Percentiles rank a stretch among this genome's conserved stretches.
phyloP scores from a whole-genome alignment of 2,329 filamentous ascomycete species.

The Rhinocladiella mackenziei region DNA sequence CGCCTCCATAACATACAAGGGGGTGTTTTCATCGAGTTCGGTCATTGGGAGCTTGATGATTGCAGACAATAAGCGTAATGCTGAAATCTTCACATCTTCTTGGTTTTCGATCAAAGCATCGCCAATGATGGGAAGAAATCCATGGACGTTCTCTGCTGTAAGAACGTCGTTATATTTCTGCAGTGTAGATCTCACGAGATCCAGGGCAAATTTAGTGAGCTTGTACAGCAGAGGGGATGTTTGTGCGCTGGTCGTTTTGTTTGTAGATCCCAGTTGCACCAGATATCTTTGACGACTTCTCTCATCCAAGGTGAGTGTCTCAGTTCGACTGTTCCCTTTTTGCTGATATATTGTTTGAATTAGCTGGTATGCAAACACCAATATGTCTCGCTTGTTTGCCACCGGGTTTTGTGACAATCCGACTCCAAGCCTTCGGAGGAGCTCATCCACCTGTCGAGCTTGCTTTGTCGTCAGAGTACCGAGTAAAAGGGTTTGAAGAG shows the following conservation, averaged over 20 bases:
- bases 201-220: conserved; percentile 79
- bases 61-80: conserved; percentile 77
- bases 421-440: conserved; percentile 75
- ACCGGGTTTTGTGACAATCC: conserved; percentile 79
- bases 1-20: conserved; percentile 80
- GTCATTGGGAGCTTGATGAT: conserved; percentile 79
- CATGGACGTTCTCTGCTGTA: conserved; percentile 72
- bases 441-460: conserved; percentile 83
- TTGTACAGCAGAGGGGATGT: conserved; percentile 76
- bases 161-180: conserved; percentile 79
- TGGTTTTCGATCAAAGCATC: conserved; percentile 79
- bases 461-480: conserved; percentile 81
- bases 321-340: conserved; percentile 42
- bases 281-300: conserved; percentile 70
- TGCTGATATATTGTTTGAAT: conserved; percentile 79
- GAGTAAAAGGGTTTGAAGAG: conserved; percentile 71
- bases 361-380: conserved; percentile 94
- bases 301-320: conserved; percentile 47
- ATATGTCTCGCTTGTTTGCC: conserved; percentile 71
- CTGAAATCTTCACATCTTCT: conserved; percentile 87
- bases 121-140: conserved; percentile 83
- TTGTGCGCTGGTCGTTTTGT: conserved; percentile 47
- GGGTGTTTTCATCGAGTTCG: conserved; percentile 64
- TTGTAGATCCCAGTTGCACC: conserved; percentile 69
- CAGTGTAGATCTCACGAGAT: conserved; percentile 78